phyloP scores from a whole-genome alignment of 2,329 filamentous ascomycete species.

The Calycina herbarum region DNA sequence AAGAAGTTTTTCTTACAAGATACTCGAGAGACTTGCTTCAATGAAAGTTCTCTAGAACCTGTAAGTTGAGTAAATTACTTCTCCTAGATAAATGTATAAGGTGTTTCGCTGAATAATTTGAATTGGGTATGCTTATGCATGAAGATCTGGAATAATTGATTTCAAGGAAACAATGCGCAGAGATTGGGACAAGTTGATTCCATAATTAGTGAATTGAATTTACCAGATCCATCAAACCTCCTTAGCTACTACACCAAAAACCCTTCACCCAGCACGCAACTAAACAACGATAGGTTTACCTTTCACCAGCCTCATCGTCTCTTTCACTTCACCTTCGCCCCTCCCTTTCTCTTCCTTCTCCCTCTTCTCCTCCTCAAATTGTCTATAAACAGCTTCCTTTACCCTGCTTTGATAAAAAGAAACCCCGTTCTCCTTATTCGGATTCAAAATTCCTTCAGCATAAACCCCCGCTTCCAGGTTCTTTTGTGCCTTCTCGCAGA shows the following conservation, averaged over 20 bases:
- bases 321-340: not conserved
- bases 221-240: too few species aligned
- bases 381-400: constrained; percentile 31
- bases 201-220: too few species aligned
- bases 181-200: too few species aligned
- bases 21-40: too few species aligned
- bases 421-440: constrained; percentile 55
- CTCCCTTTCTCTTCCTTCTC: constrained; percentile 21
- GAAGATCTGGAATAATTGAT: too few species aligned
- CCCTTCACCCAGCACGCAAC: not conserved
- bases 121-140: too few species aligned
- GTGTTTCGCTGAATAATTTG: too few species aligned
- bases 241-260: not conserved
- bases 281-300: not conserved
- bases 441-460: constrained; percentile 55
- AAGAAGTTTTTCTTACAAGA: too few species aligned
- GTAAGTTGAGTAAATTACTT: too few species aligned
- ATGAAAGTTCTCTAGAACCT: too few species aligned
- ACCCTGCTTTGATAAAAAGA: constrained; percentile 43
- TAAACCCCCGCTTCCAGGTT: constrained; percentile 56
- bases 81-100: too few species aligned
- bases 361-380: constrained; percentile 25
- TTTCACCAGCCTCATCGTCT: not conserved
- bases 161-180: too few species aligned
- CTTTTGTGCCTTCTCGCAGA: constrained; percentile 56